A percentile compares a stretch with the other conserved stretches of the same genome.
Evolutionary conservation across 768 basidiomycete genomes (phyloP).

Genomic region (Auriscalpium microsporum): DNA sequence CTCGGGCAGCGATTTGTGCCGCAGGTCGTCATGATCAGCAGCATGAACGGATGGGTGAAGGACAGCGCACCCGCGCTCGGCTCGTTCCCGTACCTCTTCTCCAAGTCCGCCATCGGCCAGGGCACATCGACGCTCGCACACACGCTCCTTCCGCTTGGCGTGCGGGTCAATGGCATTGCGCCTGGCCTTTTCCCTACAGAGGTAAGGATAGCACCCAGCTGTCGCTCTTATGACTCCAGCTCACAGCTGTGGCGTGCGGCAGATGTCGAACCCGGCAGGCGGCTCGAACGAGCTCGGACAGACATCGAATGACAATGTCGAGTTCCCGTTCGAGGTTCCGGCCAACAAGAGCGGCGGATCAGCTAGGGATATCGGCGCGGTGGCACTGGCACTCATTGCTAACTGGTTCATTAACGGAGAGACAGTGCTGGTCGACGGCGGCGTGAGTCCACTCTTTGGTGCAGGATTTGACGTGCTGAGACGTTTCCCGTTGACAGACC

Average conservation of each 20-base stretch:
- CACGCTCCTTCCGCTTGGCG: conserved; percentile 39
- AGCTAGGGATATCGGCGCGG: conserved; percentile 33
- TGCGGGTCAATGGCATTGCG: conserved; percentile 43
- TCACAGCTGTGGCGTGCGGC: conserved; percentile 22
- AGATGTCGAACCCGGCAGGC: conserved; percentile 22
- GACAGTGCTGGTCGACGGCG: conserved; percentile 41
- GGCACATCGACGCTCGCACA: conserved; percentile 38
- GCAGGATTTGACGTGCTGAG: too few species aligned
- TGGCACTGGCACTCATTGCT: conserved; percentile 36
- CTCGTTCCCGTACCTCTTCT: conserved; percentile 38
- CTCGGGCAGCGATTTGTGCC: conserved; percentile 32
- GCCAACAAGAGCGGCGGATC: conserved; percentile 27
- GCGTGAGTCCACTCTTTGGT: too few species aligned
- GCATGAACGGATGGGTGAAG: conserved; percentile 48
- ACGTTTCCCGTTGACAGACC: not conserved
- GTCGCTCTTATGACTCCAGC: not conserved
- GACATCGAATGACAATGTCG: conserved; percentile 8
- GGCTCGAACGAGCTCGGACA: conserved; percentile 19
- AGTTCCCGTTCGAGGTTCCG: conserved; percentile 27
- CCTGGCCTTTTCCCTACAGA: conserved; percentile 23
- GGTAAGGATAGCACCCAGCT: not conserved
- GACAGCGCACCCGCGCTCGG: conserved; percentile 28
- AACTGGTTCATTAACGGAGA: conserved; percentile 42
- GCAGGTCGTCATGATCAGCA: conserved; percentile 42
- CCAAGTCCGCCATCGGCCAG: conserved; percentile 40